Conservation (phyloP, 176 grass and related monocot species). For the sorghum (Sorghum bicolor) region DNA sequence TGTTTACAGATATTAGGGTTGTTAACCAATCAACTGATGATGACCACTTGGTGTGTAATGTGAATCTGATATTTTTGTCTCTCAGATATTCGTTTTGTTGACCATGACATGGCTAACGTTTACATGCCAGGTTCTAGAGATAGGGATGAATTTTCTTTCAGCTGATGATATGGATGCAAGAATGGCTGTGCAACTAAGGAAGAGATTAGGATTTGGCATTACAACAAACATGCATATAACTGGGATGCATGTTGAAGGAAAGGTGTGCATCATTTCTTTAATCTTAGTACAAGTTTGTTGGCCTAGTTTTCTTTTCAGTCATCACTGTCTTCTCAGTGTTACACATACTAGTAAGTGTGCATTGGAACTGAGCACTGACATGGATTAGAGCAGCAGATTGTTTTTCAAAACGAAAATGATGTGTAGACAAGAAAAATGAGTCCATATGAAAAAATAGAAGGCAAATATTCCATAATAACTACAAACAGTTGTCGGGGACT, state of each 20-base stretch:
- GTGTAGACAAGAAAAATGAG: neutral
- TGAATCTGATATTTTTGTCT: neutral
- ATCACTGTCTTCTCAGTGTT: neutral
- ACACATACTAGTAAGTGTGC: neutral
- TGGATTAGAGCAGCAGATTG: neutral
- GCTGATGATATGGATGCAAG: conserved; percentile 90
- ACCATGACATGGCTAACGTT: neutral
- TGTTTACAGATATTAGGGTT: conserved; percentile 94
- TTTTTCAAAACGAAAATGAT: neutral
- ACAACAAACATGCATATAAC: conserved; percentile 95
- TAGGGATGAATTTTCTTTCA: conserved; percentile 94
- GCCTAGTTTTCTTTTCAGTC: neutral
- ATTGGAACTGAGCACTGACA: neutral
- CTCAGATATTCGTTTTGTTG: neutral
- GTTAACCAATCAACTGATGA: conserved; percentile 68
- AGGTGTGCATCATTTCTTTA: conserved; percentile 34
- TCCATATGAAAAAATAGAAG: neutral
- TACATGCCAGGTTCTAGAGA: conserved; percentile 76
- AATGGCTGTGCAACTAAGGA: conserved; percentile 83
- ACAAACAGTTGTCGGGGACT: neutral
- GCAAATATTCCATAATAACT: neutral
- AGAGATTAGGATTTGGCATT: conserved; percentile 94
- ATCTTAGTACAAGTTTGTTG: neutral
- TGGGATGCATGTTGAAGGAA: conserved; percentile 95
- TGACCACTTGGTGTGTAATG: conserved; percentile 81